These are phyloP conservation scores for Puccinia sorghi DNA, from an alignment of 1,284 basidiomycete genomes.

Conservation along the genomic window DNA sequence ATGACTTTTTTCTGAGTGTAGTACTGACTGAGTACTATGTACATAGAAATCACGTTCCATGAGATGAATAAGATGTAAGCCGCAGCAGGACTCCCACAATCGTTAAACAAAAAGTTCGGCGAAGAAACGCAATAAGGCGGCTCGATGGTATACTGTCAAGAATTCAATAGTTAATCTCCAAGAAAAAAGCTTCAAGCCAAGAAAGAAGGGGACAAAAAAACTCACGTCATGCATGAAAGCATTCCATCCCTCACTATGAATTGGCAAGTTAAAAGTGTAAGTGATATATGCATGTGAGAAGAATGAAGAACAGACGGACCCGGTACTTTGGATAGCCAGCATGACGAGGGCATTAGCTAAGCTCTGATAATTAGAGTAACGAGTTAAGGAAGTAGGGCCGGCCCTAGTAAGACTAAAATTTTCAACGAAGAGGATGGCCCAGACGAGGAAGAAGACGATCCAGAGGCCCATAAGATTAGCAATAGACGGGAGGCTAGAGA, in stretches of 20 bases:
- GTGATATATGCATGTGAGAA: no score
- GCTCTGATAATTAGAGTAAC: slow-evolving; percentile 77
- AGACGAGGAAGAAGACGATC: slow-evolving; percentile 89
- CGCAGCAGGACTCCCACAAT: slow-evolving; percentile 86
- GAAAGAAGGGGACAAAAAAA: not conserved
- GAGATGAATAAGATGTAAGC: slow-evolving; percentile 86
- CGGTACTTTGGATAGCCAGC: slow-evolving; percentile 66
- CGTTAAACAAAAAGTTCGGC: slow-evolving; percentile 69
- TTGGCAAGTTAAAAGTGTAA: no score
- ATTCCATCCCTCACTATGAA: slow-evolving; percentile 82
- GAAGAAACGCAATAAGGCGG: slow-evolving; percentile 77
- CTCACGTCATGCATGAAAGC: slow-evolving; percentile 85
- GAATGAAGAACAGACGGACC: slow-evolving; percentile 56
- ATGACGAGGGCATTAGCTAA: slow-evolving; percentile 81
- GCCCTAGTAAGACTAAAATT: slow-evolving; percentile 91
- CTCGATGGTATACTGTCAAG: slow-evolving; percentile 60
- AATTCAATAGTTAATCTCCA: not conserved
- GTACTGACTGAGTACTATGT: slow-evolving; percentile 47
- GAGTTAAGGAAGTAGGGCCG: slow-evolving; percentile 67
- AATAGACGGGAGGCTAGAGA: slow-evolving; percentile 84
- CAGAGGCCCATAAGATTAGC: slow-evolving; percentile 82
- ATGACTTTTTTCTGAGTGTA: not conserved
- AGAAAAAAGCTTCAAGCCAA: not conserved
- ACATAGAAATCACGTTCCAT: slow-evolving; percentile 95
- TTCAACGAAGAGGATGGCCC: slow-evolving; percentile 84